Percentiles rank a stretch among this genome's conserved stretches.
These are phyloP conservation scores for Azolla pinnata DNA, from an alignment of 75 land plant genomes.

Conservation along the genomic window DNA sequence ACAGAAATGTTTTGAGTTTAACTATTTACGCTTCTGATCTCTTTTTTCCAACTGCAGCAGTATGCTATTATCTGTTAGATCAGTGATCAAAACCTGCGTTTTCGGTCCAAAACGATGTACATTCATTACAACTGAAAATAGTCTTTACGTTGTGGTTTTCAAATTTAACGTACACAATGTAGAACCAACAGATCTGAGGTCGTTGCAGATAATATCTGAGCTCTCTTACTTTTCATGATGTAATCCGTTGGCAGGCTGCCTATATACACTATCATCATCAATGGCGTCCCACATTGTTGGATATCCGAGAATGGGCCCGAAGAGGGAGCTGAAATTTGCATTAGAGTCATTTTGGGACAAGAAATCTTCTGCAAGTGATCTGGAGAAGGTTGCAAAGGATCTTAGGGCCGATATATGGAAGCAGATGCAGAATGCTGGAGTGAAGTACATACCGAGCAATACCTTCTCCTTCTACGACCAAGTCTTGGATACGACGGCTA, in stretches of 20 bases:
- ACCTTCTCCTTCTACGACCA: conserved; percentile 79
- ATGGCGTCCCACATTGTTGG: conserved; percentile 83
- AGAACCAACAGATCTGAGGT: too few relatives aligned
- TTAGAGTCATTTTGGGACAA: conserved; percentile 75
- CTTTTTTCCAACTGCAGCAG: too few relatives aligned
- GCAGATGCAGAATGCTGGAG: conserved; percentile 57
- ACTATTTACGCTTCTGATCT: too few relatives aligned
- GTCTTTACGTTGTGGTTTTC: too few relatives aligned
- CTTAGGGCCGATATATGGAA: conserved; percentile 71
- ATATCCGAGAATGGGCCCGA: conserved; percentile 79
- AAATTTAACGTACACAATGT: too few relatives aligned
- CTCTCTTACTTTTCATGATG: too few relatives aligned
- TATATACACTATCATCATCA: background rate
- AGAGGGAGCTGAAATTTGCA: conserved; percentile 80
- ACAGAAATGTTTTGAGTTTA: too few relatives aligned
- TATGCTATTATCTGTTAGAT: too few relatives aligned
- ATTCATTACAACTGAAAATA: too few relatives aligned
- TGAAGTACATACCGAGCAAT: conserved; percentile 69
- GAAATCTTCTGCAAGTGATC: conserved; percentile 54
- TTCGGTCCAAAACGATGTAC: too few relatives aligned
- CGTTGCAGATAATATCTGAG: too few relatives aligned
- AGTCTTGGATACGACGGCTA: conserved; percentile 70
- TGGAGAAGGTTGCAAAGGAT: conserved; percentile 54
- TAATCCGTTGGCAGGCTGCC: background rate
- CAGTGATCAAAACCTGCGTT: too few relatives aligned